These are phyloP conservation scores for Stephanodiscus triporus DNA, from an alignment of 108 stramenopile genomes.

Conservation along the genomic window DNA sequence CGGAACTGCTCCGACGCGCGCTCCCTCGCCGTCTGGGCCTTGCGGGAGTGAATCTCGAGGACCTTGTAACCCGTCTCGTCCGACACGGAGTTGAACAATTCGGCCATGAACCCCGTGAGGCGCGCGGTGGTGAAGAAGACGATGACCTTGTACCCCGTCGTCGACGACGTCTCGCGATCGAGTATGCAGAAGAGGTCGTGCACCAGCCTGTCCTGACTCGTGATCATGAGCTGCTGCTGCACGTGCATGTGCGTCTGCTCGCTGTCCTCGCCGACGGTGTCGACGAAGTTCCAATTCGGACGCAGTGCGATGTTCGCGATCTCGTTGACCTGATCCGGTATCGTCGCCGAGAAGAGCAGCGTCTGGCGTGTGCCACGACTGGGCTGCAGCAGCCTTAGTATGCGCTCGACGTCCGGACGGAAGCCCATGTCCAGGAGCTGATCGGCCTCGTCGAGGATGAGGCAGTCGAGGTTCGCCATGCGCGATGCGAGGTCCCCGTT, in stretches of 20 bases:
- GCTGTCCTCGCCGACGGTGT: constrained; percentile 57
- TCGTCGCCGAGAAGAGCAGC: constrained; percentile 90
- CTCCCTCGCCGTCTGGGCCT: constrained; percentile 70
- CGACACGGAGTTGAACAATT: constrained; percentile 67
- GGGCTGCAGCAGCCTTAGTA: constrained; percentile 65
- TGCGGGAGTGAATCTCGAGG: constrained; percentile 89
- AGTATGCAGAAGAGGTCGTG: constrained; percentile 37
- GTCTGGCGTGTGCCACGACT: constrained; percentile 67
- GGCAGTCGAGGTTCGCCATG: constrained; percentile 34
- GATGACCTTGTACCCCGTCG: constrained; percentile 60
- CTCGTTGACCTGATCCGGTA: constrained; percentile 68
- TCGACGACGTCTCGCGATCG: constrained; percentile 30
- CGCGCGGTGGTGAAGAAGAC: constrained; percentile 94
- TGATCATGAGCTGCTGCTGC: constrained; percentile 49
- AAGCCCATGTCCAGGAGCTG: constrained; percentile 95
- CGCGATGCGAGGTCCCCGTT: constrained; percentile 58
- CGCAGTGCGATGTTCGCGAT: constrained; percentile 46
- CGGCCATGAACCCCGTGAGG: constrained; percentile 77
- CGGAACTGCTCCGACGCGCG: constrained; percentile 69
- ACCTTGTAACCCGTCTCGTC: constrained; percentile 47
- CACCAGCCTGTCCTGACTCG: constrained; percentile 39
- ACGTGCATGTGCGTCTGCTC: constrained; percentile 61
- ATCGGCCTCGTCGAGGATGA: constrained; percentile 61
- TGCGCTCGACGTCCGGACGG: constrained; percentile 78
- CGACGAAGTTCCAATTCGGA: constrained; percentile 50